Evolutionary conservation across 305 asterid genomes (phyloP), one percentile per base, ranked within the genome.

Genomic region (Vinca major): DNA sequence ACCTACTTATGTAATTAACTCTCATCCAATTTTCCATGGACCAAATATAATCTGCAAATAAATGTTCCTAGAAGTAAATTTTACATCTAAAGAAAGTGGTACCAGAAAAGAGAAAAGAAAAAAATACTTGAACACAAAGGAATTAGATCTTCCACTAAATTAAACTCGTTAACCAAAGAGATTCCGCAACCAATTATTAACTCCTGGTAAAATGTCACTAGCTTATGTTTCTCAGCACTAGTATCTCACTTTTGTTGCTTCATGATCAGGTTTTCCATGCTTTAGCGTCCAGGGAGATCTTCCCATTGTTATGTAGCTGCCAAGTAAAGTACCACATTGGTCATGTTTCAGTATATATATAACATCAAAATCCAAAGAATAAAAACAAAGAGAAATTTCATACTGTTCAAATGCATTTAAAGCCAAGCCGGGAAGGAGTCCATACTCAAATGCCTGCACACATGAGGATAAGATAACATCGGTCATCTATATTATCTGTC

Each of bases 241-340:
- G 53, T 65, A 51, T 71, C 87, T 81, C 81, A 90, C 99, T 70
- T 82, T 82, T 62, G 90, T 89, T 73, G 97, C 88, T 77, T 83
- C 88, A 49, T 93, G 96, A 78, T 93, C 97, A 43, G 97, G 96
- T 77, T 82, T 87, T 68, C 97, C 99, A 83, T 93, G 99, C 82
- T 80, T 88, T 83, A 93, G 81, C 0, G 96, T 93, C 95, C 90
- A 88, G 13, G 96, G 97, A 75, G 91, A 89, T 82, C 82, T 84
- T 71, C 97, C 99, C 79, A 76, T 87, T 89, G 86, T 78, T 77
- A 93, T 51, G 75, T 93, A 93, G 80, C 97, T 93, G 83, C 70
- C 66, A 74, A 76, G 69, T 51, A 68, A 70, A 77, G 68, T 47
- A 71, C 14, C 21, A 69, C 17, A 66, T 20, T 39, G 58, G 19